Conservation (phyloP, 345 rosid genomes). For the Citropsis articulata region DNA sequence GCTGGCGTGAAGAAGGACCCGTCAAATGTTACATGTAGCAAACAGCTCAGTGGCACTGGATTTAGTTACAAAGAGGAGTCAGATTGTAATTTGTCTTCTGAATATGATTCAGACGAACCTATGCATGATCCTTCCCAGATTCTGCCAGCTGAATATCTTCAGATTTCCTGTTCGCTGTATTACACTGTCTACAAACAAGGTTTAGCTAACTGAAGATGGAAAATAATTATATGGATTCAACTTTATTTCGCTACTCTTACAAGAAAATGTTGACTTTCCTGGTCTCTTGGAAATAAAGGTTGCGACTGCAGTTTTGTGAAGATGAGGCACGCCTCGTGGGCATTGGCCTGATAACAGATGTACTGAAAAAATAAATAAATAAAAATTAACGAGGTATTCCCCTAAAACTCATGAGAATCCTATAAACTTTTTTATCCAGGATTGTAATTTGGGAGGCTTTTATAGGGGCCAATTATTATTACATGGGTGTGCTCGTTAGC, state of each 20-base stretch:
- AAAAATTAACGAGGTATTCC: not conserved
- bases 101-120: conserved; percentile 33
- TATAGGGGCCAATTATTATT: too few relatives aligned
- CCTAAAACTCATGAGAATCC: not conserved
- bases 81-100: conserved; percentile 25
- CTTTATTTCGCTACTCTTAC: not conserved
- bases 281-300: not conserved
- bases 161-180: not conserved
- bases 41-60: conserved; percentile 3
- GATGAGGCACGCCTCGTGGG: not conserved
- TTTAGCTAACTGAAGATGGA: not conserved
- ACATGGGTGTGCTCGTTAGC: too few relatives aligned
- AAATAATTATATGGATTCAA: not conserved
- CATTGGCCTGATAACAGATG: not conserved
- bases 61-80: conserved; percentile 33
- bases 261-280: not conserved
- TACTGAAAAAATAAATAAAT: not conserved
- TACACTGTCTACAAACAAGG: not conserved
- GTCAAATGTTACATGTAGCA: not conserved
- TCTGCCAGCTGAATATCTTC: not conserved
- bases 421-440: not conserved
- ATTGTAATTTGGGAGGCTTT: too few relatives aligned
- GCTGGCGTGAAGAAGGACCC: conserved; percentile 11
- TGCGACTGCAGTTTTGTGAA: not conserved
- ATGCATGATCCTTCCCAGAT: conserved; percentile 5